These are phyloP conservation scores for Skeletonema costatum DNA, from an alignment of 108 stramenopile genomes.

Conservation along the genomic window DNA sequence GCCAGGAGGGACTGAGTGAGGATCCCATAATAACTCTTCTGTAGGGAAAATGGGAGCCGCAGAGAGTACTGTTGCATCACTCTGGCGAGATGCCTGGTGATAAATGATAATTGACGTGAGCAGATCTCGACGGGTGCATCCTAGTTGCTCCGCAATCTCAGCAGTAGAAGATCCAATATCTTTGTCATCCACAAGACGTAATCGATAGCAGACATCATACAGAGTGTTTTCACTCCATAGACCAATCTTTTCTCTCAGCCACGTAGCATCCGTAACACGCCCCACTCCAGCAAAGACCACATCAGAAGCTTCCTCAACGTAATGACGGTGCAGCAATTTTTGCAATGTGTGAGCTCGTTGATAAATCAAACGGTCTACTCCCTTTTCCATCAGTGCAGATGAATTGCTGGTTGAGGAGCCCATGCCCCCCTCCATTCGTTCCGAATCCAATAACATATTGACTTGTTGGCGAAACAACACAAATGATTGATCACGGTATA, in stretches of 20 bases:
- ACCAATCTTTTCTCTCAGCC: slow-evolving; percentile 45
- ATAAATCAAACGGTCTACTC: slow-evolving; percentile 8
- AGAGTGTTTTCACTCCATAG: slow-evolving; percentile 60
- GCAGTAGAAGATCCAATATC: slow-evolving; percentile 12
- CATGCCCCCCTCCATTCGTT: slow-evolving; percentile 26
- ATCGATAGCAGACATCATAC: slow-evolving; percentile 68
- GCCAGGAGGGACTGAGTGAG: slow-evolving; percentile 64
- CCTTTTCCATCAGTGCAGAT: not conserved
- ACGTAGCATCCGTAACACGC: slow-evolving; percentile 27
- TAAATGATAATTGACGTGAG: slow-evolving; percentile 63
- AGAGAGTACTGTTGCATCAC: slow-evolving; percentile 60
- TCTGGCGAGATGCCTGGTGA: slow-evolving; percentile 67
- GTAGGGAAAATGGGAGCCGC: slow-evolving; percentile 89
- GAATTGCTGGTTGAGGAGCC: not conserved
- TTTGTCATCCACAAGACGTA: slow-evolving; percentile 72
- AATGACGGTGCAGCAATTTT: slow-evolving; percentile 64
- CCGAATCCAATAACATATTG: slow-evolving; percentile 35
- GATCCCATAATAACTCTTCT: slow-evolving; percentile 91
- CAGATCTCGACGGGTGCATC: slow-evolving; percentile 41
- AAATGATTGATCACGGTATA: slow-evolving; percentile 16
- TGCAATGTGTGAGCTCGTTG: slow-evolving; percentile 56
- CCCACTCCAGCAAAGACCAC: slow-evolving; percentile 61
- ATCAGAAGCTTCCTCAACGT: slow-evolving; percentile 49
- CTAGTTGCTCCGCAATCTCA: slow-evolving; percentile 17
- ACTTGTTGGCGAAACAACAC: slow-evolving; percentile 38